Evolutionary conservation across 495 filamentous ascomycete genomes (phyloP).

Genomic region (Podospora didyma): DNA sequence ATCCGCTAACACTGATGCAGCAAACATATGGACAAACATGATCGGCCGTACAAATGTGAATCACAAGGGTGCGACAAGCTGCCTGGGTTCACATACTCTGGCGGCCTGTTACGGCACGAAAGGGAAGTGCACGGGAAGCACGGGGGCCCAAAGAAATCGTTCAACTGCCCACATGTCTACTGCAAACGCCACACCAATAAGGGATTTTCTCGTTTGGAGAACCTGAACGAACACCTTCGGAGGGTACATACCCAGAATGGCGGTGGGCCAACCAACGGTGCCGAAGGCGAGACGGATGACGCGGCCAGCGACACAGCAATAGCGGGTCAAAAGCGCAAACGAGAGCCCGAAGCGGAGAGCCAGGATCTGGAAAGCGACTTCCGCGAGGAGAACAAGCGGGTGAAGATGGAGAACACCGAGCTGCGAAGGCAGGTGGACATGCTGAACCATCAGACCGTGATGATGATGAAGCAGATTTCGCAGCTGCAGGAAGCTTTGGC

Average conservation of each 20-base stretch:
- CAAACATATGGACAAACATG: conserved; percentile 97
- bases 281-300: conserved; percentile 28
- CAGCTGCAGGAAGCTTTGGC: not conserved
- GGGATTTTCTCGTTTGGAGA: conserved; percentile 83
- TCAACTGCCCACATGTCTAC: conserved; percentile 71
- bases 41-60: conserved; percentile 80
- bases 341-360: conserved; percentile 14
- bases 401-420: conserved; percentile 36
- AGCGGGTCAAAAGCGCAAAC: conserved; percentile 34
- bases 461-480: conserved; percentile 27
- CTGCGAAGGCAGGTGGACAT: conserved; percentile 29
- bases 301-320: conserved; percentile 25
- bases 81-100: conserved; percentile 89
- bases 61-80: conserved; percentile 79
- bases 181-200: conserved; percentile 75
- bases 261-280: conserved; percentile 6
- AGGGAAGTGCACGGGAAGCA: conserved; percentile 87
- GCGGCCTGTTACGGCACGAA: conserved; percentile 81
- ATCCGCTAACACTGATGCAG: conserved; percentile 38
- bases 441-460: conserved; percentile 24
- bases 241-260: conserved; percentile 61
- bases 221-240: conserved; percentile 81
- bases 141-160: conserved; percentile 72
- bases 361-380: conserved; percentile 23
- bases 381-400: conserved; percentile 36